These are phyloP conservation scores for Pisolithus microcarpus DNA, from an alignment of 768 basidiomycete genomes.

Conservation along the genomic window DNA sequence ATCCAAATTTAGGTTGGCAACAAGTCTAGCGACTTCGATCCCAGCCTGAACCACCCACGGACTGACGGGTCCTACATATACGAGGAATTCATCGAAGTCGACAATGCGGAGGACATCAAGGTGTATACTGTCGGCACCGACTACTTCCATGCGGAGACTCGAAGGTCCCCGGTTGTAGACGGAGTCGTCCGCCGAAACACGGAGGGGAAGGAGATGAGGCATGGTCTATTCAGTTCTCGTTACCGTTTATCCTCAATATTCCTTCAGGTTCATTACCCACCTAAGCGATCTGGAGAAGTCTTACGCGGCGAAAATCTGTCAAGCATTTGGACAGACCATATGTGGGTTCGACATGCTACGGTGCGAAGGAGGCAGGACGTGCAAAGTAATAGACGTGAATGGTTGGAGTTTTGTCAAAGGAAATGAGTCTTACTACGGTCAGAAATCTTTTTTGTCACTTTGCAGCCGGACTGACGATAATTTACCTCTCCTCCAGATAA, in stretches of 20 bases:
- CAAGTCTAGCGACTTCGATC: slow-evolving; percentile 93
- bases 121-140: slow-evolving; percentile 95
- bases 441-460: not conserved
- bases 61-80: slow-evolving; percentile 98
- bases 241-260: not conserved
- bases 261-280: slow-evolving; percentile 78
- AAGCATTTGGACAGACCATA: slow-evolving; percentile 94
- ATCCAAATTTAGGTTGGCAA: slow-evolving; percentile 74
- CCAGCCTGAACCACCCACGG: slow-evolving; percentile 73
- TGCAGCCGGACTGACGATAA: slow-evolving; percentile 6
- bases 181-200: slow-evolving; percentile 95
- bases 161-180: slow-evolving; percentile 97
- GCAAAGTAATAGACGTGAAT: slow-evolving; percentile 97
- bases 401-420: slow-evolving; percentile 99
- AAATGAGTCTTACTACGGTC: slow-evolving; percentile 92
- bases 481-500: slow-evolving; percentile 53
- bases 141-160: slow-evolving; percentile 96
- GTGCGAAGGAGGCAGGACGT: slow-evolving; percentile 67
- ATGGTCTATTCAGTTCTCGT: slow-evolving; percentile 1
- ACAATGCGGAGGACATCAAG: slow-evolving; percentile 98
- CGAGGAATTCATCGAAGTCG: slow-evolving; percentile 95
- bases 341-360: slow-evolving; percentile 97
- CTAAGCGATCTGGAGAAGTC: slow-evolving; percentile 81
- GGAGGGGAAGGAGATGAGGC: slow-evolving; percentile 98
- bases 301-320: slow-evolving; percentile 89